A percentile compares a stretch with the other conserved stretches of the same genome.
Conservation (phyloP, 768 basidiomycete species). For the Candolleomyces aberdarensis region DNA sequence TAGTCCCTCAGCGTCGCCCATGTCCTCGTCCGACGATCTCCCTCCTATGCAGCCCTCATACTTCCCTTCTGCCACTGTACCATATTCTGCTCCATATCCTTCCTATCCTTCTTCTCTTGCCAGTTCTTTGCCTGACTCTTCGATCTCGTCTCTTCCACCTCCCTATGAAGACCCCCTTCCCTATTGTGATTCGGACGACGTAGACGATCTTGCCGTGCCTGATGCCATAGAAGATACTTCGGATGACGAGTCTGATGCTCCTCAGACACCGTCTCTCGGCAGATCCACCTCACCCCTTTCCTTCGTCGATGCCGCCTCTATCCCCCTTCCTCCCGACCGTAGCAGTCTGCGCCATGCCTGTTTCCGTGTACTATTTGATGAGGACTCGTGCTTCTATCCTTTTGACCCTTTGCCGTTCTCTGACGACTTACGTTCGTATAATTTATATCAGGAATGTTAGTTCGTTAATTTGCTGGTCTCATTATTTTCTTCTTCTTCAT, state of each 20-base stretch:
- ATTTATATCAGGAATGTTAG: conserved; percentile 67
- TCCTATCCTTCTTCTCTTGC: conserved; percentile 52
- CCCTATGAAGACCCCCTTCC: conserved; percentile 58
- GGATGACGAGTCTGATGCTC: conserved; percentile 79
- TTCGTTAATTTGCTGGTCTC: conserved; percentile 24
- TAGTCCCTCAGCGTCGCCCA: conserved; percentile 66
- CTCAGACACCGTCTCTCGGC: conserved; percentile 57
- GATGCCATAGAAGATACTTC: conserved; percentile 84
- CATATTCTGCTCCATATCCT: conserved; percentile 54
- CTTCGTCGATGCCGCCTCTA: conserved; percentile 47
- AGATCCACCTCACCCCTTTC: conserved; percentile 56
- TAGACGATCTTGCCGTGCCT: conserved; percentile 68
- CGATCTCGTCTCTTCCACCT: conserved; percentile 42
- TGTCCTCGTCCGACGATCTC: conserved; percentile 78
- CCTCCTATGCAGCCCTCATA: conserved; percentile 31
- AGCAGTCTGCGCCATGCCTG: conserved; percentile 44
- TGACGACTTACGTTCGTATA: conserved; percentile 46
- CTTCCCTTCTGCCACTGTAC: conserved; percentile 44
- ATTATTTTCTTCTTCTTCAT: conserved; percentile 23
- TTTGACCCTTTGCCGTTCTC: conserved; percentile 72
- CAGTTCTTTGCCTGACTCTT: conserved; percentile 13
- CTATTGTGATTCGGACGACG: conserved; percentile 59
- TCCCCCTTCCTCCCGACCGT: conserved; percentile 48
- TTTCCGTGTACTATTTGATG: conserved; percentile 61
- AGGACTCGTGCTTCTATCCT: conserved; percentile 40